Base-by-base conservation (phyloP, 805 yeast genomes). In the Maudiozyma saulgeensis region DNA sequence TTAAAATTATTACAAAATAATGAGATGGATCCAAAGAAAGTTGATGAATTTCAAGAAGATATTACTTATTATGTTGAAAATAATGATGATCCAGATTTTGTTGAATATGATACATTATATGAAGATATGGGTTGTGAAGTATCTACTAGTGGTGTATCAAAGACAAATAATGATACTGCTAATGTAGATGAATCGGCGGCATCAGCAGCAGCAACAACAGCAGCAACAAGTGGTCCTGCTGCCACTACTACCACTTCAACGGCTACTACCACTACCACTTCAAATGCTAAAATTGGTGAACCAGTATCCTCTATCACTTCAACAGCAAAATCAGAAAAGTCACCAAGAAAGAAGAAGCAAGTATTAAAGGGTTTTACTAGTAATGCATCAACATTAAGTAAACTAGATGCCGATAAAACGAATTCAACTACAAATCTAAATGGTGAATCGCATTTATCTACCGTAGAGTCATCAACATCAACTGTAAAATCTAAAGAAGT, bases 1-100 rank as follows among this genome's bases (percentile, higher is more conserved):
- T 70, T 90, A 54, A 77, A 90, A 53, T 73, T 82, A 60, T 67
- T 93, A 46, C 96, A 87, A 54, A 87, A 84, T 64, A 91, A 87
- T 54, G 83, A 79, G 43, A 68, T 93, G 53, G 88, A 83, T 37
- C 84, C 89, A 2, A 95, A 85, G 18, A 77, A 79, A 46, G 80
- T 91, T 9, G 82, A 82, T 57, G 82, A 76, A 21, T 79, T 88
- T 50, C 82, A 83, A 62, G 98, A 91, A 47, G 98, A 91, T 65
- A 85, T 91, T 64, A 86, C 79, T 57, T 91, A 93, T 69, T 90
- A 87, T 66, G 93, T 93, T 31, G 98, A 93, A 57, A 85, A 88
- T 54, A 91, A 91, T 62, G 93, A 85, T 66, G 96, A 89, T 49
- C 90, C 82, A 4, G 96, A 90, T 60, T 91, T 89, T 65, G 84